These are phyloP conservation scores for Balansia obtecta DNA, from an alignment of 2,329 filamentous ascomycete genomes.

Conservation along the genomic window DNA sequence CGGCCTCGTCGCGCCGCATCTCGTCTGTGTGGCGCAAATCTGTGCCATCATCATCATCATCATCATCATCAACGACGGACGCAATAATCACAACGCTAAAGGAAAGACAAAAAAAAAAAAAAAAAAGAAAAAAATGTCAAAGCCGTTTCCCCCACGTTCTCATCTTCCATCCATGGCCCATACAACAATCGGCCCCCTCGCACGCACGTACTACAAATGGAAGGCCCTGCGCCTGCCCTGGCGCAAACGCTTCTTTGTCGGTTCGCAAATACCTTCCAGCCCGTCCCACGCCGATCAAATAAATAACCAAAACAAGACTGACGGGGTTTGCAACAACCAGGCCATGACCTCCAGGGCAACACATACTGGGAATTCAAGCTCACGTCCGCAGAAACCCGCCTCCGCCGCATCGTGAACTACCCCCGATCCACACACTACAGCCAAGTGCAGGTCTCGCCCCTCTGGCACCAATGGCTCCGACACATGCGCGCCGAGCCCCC, in stretches of 20 bases:
- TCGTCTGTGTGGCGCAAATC: background rate
- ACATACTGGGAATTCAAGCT: constrained; percentile 59
- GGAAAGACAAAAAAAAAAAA: background rate
- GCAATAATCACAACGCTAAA: too few species aligned
- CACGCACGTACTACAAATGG: constrained; percentile 45
- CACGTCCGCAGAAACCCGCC: constrained; percentile 26
- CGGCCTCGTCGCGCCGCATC: too few species aligned
- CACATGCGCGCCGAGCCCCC: constrained; percentile 44
- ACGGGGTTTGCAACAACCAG: constrained; percentile 20
- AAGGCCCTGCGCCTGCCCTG: constrained; percentile 50
- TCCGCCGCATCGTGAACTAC: constrained; percentile 51
- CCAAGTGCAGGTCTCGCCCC: constrained; percentile 44
- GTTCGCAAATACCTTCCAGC: constrained; percentile 23
- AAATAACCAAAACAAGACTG: background rate
- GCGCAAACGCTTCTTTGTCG: constrained; percentile 50
- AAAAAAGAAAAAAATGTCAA: background rate
- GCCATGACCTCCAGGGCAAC: constrained; percentile 52
- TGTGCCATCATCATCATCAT: background rate
- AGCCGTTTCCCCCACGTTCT: too few species aligned
- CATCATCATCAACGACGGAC: too few species aligned
- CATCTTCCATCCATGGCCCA: background rate
- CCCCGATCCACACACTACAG: constrained; percentile 40
- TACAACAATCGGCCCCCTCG: constrained; percentile 18
- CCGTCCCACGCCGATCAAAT: background rate
- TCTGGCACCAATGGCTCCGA: constrained; percentile 59